Evolutionary conservation across 305 asterid genomes (phyloP), one percentile per base, ranked within the genome.

Genomic region (Euphrasia arctica): DNA sequence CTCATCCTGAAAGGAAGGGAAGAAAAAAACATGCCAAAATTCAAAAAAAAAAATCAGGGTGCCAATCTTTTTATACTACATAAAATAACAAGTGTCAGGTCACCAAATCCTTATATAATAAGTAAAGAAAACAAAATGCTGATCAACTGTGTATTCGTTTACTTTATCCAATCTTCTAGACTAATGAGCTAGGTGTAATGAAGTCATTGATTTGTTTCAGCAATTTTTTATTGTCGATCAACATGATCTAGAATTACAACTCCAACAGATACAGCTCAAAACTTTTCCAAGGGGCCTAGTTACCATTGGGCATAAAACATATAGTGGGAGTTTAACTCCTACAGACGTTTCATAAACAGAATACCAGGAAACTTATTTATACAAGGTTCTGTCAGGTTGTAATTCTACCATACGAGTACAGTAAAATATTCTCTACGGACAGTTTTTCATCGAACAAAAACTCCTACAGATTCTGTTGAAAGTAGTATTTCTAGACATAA

Each of bases 1-100:
- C 81, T 87, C 95, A 67, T 85, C 95, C 90, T 87, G 79, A 61
- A 77, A 54, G 2, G 9, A 39, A 39, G 43, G 43, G 43, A 9
- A 39, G 43, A 7, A 9, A 8, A 39, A 8, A 39, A 9, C 0
- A 9, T 39, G 9, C 45, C 45, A 8, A 36, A 8, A 39, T 39
- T 3, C 27, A 25, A 9, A 39, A 39, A 39, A 2, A 39, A 8
- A 39, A 1, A 11, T 39, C 2, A 10, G 2, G 12, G 45, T 1
- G 45, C 9, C 9, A 8, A 39, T 39, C 45, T 9, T 8, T 39
- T 39, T 39, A 39, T 39, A 39, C 11, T 39, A 10, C 45, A 7
- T 1, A 39, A 39, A 39, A 7, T 39, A 39, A 7, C 43, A 39
- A 39, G 2, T 7, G 43, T 2, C 43, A 39, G 9, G 43, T 7